Base-by-base conservation (phyloP, 345 rosid species). In the Clarkia xantiana region DNA sequence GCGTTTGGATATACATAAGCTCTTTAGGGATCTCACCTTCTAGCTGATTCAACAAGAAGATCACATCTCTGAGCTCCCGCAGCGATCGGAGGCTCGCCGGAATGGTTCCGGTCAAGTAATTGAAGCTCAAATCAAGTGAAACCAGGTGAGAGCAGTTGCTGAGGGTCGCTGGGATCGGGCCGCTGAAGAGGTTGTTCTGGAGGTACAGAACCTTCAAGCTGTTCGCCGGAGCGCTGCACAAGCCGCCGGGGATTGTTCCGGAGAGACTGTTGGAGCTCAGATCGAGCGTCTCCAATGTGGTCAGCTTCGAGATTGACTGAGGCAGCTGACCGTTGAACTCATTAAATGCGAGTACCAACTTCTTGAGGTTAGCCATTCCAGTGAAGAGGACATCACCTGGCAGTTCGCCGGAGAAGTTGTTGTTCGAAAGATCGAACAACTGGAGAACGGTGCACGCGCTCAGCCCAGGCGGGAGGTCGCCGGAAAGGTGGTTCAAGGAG, bases 111-210 rank as follows among this genome's bases (percentile, higher is more conserved):
- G 65, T 66, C 57, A 91, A 73, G 74, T 51, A 64, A 46, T 91
- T 91, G 65, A 86, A 84, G 80, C 98, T 86, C 65, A 91, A 57
- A 53, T 86, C 93, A 17, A 91, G 94, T 40, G 96, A 74, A 12
- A 81, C 78, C 0, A 91, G 81, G 57, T 84, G 73, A 1, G 98
- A 75, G 61, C 98, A 91, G 74, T 91, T 91, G 45, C 85, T 75
- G 15, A 91, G 71, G 18, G 67, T 55, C 38, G 70, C 52, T 40
- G 98, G 98, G 50, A 86, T 74, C 3, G 70, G 49, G 1, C 98
- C 98, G 6, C 62, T 62, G 36, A 91, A 71, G 55, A 58, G 41
- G 66, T 91, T 91, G 67, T 80, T 70, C 49, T 86, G 96, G 42
- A 91, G 78, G 59, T 73, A 78, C 19, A 91, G 71, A 68, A 67